Conservation (phyloP, 1,284 basidiomycete species). For the Rhizoctonia solani region DNA sequence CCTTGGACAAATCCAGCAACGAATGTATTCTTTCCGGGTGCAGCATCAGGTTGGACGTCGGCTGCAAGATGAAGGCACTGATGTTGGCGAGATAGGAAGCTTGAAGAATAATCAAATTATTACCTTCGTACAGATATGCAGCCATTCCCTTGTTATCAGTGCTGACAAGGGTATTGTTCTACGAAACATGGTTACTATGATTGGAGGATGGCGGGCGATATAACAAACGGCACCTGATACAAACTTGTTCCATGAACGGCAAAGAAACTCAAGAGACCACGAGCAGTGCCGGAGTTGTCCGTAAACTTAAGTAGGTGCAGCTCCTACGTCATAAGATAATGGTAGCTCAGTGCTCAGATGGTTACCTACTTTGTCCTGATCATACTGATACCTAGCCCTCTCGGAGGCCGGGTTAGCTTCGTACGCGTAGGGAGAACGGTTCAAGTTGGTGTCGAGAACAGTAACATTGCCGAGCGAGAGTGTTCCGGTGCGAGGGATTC, state of each 20-base stretch:
- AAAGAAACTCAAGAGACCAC: constrained; percentile 76
- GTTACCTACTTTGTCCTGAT: constrained; percentile 65
- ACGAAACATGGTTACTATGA: not conserved
- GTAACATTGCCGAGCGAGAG: constrained; percentile 71
- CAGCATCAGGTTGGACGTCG: constrained; percentile 60
- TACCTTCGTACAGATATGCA: constrained; percentile 73
- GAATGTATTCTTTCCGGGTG: constrained; percentile 71
- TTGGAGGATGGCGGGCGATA: not conserved
- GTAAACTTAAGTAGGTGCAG: constrained; percentile 68
- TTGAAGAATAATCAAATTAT: constrained; percentile 37
- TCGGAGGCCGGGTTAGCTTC: constrained; percentile 71
- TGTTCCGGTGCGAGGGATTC: constrained; percentile 61
- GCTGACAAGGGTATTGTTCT: constrained; percentile 80
- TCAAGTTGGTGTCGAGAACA: constrained; percentile 66
- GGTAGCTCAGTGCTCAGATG: too few species aligned
- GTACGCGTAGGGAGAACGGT: constrained; percentile 74
- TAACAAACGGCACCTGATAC: constrained; percentile 63
- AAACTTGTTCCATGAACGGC: constrained; percentile 80
- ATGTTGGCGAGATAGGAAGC: not conserved
- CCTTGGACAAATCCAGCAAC: constrained; percentile 77
- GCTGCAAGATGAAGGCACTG: constrained; percentile 48
- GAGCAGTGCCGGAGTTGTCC: constrained; percentile 57
- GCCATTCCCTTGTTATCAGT: constrained; percentile 84
- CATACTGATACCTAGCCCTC: constrained; percentile 63
- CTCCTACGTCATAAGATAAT: constrained; percentile 46